Conservation (phyloP, 2,329 filamentous ascomycete genomes). For the Venturiaceae sp. region DNA sequence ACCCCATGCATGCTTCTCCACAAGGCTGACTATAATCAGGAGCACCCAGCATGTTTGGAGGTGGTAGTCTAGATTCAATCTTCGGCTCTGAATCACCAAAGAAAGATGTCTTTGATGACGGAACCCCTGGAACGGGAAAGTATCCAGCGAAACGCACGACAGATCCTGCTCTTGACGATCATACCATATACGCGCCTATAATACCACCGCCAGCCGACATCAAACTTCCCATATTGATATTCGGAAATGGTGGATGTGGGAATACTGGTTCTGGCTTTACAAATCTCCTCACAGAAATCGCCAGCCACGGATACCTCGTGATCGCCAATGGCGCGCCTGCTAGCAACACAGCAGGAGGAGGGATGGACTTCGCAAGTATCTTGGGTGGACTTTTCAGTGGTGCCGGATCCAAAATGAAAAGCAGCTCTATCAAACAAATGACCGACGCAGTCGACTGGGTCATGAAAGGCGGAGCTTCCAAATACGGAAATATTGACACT, state of each 20-base stretch:
- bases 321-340: slow-evolving; percentile 4
- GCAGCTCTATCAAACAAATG: neutral
- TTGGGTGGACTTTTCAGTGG: no score
- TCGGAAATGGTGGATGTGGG: slow-evolving; percentile 6
- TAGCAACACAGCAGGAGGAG: no score
- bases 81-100: neutral
- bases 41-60: no score
- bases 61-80: no score
- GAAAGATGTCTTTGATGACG: neutral
- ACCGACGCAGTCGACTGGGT: slow-evolving; percentile 1
- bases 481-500: slow-evolving; percentile 1
- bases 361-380: no score
- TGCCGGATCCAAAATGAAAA: neutral
- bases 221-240: slow-evolving; percentile 2
- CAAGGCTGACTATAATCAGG: no score
- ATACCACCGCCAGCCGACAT: slow-evolving; percentile 4
- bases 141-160: neutral
- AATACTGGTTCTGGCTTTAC: neutral
- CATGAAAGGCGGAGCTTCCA: neutral
- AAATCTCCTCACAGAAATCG: slow-evolving; percentile 2
- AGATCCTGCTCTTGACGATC: neutral
- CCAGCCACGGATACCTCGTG: slow-evolving; percentile 6
- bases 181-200: slow-evolving; percentile 5
- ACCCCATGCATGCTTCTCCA: no score
- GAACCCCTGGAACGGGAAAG: neutral